Evolutionary conservation across 148 eudicot species (phyloP).

Genomic region (Cornus florida): DNA sequence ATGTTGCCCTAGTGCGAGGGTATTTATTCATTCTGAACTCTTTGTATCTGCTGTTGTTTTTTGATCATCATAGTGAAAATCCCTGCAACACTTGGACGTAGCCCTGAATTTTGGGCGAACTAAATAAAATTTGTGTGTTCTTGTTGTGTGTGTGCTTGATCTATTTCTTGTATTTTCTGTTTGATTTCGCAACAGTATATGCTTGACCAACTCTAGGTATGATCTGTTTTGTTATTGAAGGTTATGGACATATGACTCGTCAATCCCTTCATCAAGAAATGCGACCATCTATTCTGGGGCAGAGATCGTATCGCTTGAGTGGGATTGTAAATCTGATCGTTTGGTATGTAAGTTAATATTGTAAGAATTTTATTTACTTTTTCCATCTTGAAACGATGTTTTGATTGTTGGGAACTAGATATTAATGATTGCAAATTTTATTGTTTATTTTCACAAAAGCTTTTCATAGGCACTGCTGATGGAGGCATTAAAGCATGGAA

Average conservation of each 20-base stretch:
- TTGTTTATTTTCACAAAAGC: conserved; percentile 62
- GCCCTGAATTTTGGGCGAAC: no score
- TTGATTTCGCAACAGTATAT: no score
- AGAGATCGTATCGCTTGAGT: conserved; percentile 93
- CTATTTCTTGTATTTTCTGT: no score
- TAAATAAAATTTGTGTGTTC: no score
- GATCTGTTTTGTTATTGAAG: conserved; percentile 34
- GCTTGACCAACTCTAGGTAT: not conserved
- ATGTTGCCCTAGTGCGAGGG: no score
- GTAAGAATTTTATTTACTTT: not conserved
- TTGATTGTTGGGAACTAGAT: conserved; percentile 10
- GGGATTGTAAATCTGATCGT: conserved; percentile 98
- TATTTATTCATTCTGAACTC: no score
- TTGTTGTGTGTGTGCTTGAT: no score
- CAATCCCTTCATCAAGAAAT: conserved; percentile 81
- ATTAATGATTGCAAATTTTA: conserved; percentile 17
- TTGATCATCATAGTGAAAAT: no score
- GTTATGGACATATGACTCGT: conserved; percentile 94
- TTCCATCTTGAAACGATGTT: conserved; percentile 11
- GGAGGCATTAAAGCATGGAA: conserved; percentile 99
- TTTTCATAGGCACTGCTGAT: conserved; percentile 95
- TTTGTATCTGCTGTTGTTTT: no score
- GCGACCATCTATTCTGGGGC: conserved; percentile 99
- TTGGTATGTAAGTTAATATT: conserved; percentile 49
- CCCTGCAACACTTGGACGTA: no score